Conservation (phyloP, 495 filamentous ascomycete species). For the Pyronema omphalodes region DNA sequence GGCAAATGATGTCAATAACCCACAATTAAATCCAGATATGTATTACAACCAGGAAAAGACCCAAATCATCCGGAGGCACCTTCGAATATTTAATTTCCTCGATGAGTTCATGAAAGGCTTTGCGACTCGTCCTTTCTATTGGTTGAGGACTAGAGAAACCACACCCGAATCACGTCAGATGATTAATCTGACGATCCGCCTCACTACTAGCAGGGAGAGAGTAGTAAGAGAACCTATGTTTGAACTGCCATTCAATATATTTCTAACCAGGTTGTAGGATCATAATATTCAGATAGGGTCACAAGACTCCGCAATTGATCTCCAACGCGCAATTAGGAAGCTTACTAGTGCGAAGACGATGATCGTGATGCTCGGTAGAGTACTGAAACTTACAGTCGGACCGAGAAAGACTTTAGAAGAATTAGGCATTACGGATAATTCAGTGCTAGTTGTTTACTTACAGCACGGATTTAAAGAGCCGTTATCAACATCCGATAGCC, state of each 20-base stretch:
- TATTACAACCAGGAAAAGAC: slow-evolving; percentile 14
- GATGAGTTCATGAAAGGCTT: slow-evolving; percentile 38
- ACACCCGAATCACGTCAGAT: no score
- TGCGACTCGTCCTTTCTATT: slow-evolving; percentile 36
- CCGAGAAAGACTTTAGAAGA: slow-evolving; percentile 19
- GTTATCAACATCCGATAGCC: no score
- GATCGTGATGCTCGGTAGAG: slow-evolving; percentile 14
- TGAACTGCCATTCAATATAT: background rate
- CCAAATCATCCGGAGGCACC: slow-evolving; percentile 9
- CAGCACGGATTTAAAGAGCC: slow-evolving; percentile 5
- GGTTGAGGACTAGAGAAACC: no score
- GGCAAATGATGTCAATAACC: slow-evolving; percentile 20
- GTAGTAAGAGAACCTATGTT: background rate
- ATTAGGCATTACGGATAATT: slow-evolving; percentile 27
- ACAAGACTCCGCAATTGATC: slow-evolving; percentile 19
- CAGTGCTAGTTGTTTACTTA: slow-evolving; percentile 11
- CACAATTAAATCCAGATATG: slow-evolving; percentile 8
- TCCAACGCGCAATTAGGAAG: slow-evolving; percentile 16
- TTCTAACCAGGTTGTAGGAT: slow-evolving; percentile 11
- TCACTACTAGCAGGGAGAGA: no score
- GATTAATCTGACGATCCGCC: no score
- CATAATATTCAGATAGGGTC: slow-evolving; percentile 21
- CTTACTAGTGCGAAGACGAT: slow-evolving; percentile 1
- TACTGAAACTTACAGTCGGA: slow-evolving; percentile 18
- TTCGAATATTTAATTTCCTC: slow-evolving; percentile 29